These are phyloP conservation scores for Zymoseptoria ardabiliae DNA, from an alignment of 2,329 filamentous ascomycete species.

Conservation along the genomic window DNA sequence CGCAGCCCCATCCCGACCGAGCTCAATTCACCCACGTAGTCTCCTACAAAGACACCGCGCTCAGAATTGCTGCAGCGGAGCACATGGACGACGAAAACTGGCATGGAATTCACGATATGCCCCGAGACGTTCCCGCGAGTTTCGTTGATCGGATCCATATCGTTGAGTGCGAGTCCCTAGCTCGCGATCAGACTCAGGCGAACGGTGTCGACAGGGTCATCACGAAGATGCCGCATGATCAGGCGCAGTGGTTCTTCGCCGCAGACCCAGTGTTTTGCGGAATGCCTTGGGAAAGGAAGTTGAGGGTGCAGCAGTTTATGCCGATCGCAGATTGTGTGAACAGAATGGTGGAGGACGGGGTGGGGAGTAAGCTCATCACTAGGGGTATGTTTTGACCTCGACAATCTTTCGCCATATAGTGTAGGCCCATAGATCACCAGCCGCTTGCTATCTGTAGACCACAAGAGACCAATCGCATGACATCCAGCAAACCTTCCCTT, in stretches of 20 bases:
- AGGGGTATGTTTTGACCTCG: not conserved
- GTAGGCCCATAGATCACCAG: too few relatives aligned
- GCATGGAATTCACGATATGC: not conserved
- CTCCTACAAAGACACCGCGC: not conserved
- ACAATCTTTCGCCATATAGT: not conserved
- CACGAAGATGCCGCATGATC: not conserved
- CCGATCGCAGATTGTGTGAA: not conserved
- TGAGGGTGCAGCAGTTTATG: not conserved
- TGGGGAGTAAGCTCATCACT: not conserved
- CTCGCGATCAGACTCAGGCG: not conserved
- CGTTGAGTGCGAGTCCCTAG: not conserved
- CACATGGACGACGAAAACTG: not conserved
- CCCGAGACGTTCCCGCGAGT: not conserved
- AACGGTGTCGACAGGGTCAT: not conserved
- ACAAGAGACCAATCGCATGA: too few relatives aligned
- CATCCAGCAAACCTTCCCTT: too few relatives aligned
- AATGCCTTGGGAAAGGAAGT: not conserved
- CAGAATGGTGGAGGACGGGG: not conserved
- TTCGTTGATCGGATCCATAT: not conserved
- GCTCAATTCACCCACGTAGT: not conserved
- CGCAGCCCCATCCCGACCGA: not conserved
- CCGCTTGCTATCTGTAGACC: too few relatives aligned
- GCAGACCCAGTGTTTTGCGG: not conserved
- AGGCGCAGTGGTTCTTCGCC: not conserved
- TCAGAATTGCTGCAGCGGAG: not conserved